phyloP scores from a whole-genome alignment of 352 stramenopile species.

The Phytophthora fragariaefolia region DNA sequence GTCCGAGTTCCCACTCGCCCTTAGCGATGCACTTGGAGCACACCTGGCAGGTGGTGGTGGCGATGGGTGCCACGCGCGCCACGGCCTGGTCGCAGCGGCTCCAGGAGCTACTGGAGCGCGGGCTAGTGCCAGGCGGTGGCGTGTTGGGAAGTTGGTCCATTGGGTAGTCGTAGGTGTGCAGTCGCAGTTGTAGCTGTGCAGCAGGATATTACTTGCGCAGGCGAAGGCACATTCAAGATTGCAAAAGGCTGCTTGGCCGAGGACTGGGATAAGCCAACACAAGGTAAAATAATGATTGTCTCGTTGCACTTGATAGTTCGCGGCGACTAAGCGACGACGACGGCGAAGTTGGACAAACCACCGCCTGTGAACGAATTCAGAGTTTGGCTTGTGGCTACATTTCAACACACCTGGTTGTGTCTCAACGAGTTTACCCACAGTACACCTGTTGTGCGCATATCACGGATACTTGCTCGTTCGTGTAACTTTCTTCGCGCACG shows the following conservation, averaged over 20 bases:
- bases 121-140: constrained; percentile 36
- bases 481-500: neutral
- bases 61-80: constrained; percentile 70
- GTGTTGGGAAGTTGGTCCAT: constrained; percentile 47
- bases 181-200: neutral
- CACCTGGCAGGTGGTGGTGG: constrained; percentile 82
- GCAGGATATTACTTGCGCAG: constrained; percentile 13
- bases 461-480: neutral
- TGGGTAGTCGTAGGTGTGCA: constrained; percentile 43
- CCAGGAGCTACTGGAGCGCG: constrained; percentile 67
- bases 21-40: constrained; percentile 65
- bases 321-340: neutral
- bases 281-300: neutral
- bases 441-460: too few relatives aligned
- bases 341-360: neutral
- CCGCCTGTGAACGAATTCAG: neutral
- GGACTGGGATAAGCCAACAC: neutral
- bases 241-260: neutral
- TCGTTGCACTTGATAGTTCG: neutral
- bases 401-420: neutral
- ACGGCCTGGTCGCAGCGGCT: constrained; percentile 85
- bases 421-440: neutral
- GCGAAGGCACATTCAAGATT: constrained; percentile 31
- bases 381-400: neutral
- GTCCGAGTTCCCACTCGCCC: constrained; percentile 74